Evolutionary conservation across 2,329 filamentous ascomycete species (phyloP).

Genomic region (Fusarium chlamydosporum): DNA sequence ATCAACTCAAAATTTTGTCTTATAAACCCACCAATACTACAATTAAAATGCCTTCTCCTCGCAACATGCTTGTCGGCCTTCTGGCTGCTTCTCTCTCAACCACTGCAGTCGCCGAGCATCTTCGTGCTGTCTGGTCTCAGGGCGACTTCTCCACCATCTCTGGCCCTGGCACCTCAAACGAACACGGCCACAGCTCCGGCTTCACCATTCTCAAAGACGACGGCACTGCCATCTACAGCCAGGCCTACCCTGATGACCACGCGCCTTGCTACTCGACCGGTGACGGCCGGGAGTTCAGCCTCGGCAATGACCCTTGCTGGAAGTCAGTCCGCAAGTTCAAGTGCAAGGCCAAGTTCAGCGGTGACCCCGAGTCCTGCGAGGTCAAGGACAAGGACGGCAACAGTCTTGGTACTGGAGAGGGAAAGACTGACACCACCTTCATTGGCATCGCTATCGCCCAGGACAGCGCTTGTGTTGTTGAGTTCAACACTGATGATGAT

Average conservation of each 20-base stretch:
- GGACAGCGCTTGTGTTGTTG: conserved; percentile 22
- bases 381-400: conserved; percentile 20
- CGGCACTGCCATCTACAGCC: conserved; percentile 18
- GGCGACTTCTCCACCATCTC: conserved; percentile 22
- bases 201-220: conserved; percentile 27
- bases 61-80: conserved; percentile 6
- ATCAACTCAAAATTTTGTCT: background rate
- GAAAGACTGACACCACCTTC: conserved; percentile 16
- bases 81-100: conserved; percentile 11
- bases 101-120: conserved; percentile 12
- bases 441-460: conserved; percentile 24
- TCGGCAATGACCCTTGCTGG: conserved; percentile 19
- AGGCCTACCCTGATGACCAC: conserved; percentile 11
- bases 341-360: conserved; percentile 5
- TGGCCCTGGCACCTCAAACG: conserved; percentile 5
- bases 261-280: conserved; percentile 9
- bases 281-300: conserved; percentile 14
- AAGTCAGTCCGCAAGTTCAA: conserved; percentile 15
- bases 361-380: conserved; percentile 18
- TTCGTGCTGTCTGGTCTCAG: conserved; percentile 22
- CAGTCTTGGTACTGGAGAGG: conserved; percentile 17
- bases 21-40: too few species aligned
- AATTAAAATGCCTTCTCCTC: conserved; percentile 14
- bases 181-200: conserved; percentile 6
- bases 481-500: conserved; percentile 22